A percentile compares a stretch with the other conserved stretches of the same genome.
These are phyloP conservation scores for Areca catechu DNA, from an alignment of 176 grass and related monocot genomes.

Conservation along the genomic window DNA sequence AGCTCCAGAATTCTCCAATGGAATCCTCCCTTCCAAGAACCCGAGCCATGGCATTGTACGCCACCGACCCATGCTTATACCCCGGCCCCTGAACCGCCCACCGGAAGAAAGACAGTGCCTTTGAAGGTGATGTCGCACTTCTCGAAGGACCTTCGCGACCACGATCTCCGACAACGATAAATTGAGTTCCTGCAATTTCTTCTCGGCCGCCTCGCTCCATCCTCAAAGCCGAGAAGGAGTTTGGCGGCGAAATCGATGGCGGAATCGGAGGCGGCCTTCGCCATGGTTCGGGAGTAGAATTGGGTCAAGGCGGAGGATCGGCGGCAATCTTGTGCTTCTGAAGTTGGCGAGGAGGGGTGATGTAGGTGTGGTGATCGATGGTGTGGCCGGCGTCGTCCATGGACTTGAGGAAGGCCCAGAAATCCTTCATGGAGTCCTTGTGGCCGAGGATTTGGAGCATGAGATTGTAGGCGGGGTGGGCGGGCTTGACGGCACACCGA, in stretches of 20 bases:
- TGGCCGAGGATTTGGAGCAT: conserved; percentile 71
- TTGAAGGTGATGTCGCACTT: conserved; percentile 32
- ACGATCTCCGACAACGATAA: conserved; percentile 40
- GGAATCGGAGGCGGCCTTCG: neutral
- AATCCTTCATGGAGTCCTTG: conserved; percentile 28
- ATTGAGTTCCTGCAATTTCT: conserved; percentile 19
- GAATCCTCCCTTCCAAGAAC: conserved; percentile 58
- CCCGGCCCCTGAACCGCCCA: conserved; percentile 34
- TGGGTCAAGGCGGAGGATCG: conserved; percentile 41
- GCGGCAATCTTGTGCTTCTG: conserved; percentile 46
- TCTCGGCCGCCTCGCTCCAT: conserved; percentile 20
- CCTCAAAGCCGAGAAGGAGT: conserved; percentile 20
- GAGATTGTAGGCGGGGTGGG: conserved; percentile 60
- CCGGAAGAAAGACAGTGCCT: conserved; percentile 66
- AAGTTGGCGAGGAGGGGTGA: conserved; percentile 50
- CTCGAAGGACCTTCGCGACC: conserved; percentile 45
- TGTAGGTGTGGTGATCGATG: conserved; percentile 69
- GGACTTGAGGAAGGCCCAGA: conserved; percentile 73
- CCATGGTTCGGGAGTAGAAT: conserved; percentile 26
- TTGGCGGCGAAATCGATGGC: conserved; percentile 22
- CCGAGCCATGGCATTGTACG: conserved; percentile 69
- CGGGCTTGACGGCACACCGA: conserved; percentile 23
- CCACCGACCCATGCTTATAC: conserved; percentile 36
- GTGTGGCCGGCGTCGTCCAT: conserved; percentile 50
- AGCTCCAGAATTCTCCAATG: conserved; percentile 44